phyloP scores from a whole-genome alignment of 106 monocot species.

The Dioscorea zingiberensis region DNA sequence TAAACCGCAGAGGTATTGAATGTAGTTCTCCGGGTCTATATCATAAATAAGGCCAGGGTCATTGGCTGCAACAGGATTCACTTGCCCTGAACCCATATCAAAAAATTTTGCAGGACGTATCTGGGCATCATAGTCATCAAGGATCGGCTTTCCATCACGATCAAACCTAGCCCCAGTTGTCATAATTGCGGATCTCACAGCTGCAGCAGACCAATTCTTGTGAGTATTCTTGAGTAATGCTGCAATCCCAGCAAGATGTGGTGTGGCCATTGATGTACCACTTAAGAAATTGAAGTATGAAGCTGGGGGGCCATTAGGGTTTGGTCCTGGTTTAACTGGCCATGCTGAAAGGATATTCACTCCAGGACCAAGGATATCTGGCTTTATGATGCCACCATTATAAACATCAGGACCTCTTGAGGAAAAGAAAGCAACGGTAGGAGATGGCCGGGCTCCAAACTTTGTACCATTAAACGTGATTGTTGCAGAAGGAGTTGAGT shows the following conservation, averaged over 20 bases:
- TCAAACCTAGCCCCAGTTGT: conserved; percentile 17
- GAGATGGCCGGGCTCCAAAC: no score
- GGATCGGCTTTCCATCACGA: conserved; percentile 6
- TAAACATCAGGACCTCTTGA: conserved; percentile 24
- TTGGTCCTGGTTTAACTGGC: conserved; percentile 10
- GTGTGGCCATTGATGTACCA: conserved; percentile 48
- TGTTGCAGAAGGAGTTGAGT: not conserved
- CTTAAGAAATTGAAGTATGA: conserved; percentile 10
- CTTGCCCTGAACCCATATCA: conserved; percentile 16
- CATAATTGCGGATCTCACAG: conserved; percentile 49
- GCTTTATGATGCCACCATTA: conserved; percentile 31
- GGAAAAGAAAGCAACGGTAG: not conserved
- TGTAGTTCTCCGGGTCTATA: conserved; percentile 10
- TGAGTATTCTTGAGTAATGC: conserved; percentile 32
- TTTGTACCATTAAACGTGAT: no score
- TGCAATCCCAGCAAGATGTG: conserved; percentile 47
- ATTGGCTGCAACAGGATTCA: conserved; percentile 11
- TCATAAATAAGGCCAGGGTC: conserved; percentile 29
- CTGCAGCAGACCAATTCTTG: conserved; percentile 33
- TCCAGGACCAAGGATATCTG: conserved; percentile 38
- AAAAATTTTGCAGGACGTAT: not conserved
- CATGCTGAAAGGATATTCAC: conserved; percentile 41
- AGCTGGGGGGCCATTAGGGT: not conserved
- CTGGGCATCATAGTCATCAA: not conserved
- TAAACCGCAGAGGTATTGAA: conserved; percentile 17